phyloP scores from a whole-genome alignment of 2,329 filamentous ascomycete genomes.

The Diaporthe citriasiana region DNA sequence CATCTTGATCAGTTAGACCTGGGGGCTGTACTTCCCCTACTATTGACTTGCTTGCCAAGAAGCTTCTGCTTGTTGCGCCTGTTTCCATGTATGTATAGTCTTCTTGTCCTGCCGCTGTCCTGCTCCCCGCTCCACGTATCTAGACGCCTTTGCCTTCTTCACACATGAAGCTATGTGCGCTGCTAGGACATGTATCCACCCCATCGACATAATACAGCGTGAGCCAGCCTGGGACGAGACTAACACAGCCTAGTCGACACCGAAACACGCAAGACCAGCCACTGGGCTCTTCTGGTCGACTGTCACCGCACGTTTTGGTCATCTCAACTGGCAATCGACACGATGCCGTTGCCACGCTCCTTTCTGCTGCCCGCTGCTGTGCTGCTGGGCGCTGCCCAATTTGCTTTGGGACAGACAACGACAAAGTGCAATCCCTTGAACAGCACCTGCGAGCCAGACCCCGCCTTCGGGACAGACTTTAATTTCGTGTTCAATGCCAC shows the following conservation, averaged over 20 bases:
- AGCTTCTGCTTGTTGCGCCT: background rate
- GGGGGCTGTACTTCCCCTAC: background rate
- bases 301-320: background rate
- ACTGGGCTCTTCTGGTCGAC: background rate
- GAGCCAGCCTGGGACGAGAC: background rate
- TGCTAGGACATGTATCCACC: background rate
- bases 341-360: conserved; percentile 48
- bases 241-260: background rate
- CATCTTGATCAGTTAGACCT: background rate
- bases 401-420: conserved; percentile 78
- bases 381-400: conserved; percentile 59
- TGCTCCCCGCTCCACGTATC: background rate
- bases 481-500: conserved; percentile 75
- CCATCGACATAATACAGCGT: conserved; percentile 2
- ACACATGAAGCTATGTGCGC: background rate
- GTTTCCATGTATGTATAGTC: background rate
- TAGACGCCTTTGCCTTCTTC: background rate
- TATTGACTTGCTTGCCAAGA: background rate
- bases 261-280: background rate
- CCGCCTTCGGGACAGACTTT: conserved; percentile 76
- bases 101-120: background rate
- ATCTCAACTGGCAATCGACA: conserved; percentile 5
- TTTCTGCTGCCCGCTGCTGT: conserved; percentile 52
- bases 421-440: conserved; percentile 82
- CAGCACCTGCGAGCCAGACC: conserved; percentile 78